Evolutionary conservation across 208 protist genomes (phyloP), one percentile per base, ranked within the genome.

Genomic region (Tritrichomonas musculus): DNA sequence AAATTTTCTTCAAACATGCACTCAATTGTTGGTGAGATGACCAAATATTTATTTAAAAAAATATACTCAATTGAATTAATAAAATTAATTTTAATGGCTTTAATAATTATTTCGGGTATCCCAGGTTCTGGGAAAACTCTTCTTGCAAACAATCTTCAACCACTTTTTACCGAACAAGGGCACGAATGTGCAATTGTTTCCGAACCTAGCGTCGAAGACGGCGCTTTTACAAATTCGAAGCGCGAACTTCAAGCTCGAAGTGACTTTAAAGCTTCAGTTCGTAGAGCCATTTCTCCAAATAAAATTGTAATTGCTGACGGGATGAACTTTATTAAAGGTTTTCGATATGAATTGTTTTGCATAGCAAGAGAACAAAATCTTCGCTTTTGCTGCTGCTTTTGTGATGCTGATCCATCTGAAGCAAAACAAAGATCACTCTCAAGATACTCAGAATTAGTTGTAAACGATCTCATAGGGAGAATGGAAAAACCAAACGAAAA

Each of bases 301-400:
- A 53, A 49, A 88, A n/a, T 88, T 88, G 77, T 88, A 39, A 88
- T 88, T 47, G 41, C 47, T 60, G 77, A 88, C 41, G 77, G 77
- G 33, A 49, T 88, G 41, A 88, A 88, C 41, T 88, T 88, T 30
- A 88, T 88, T 47, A 88, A 88, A 88, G 77, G 77, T 3, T 88
- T 55, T 47, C 44, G 77, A 57, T 88, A 88, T 88, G 41, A 88
- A 60, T 53, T 88, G 13, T 88, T 41, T 20, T 53, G 47, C 39
- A 14, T 88, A 2, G 77, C 77, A 57, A 0, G 77, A 14, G 77
- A 88, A 57, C 9, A 57, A 27, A 17, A 57, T 39, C 77, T 88
- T 57, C 0, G 47, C 2, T 88, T 44, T 13, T 88, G 77, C 30
- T 44, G 44, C 41, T 41, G 47, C 1, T 88, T 88, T 36, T 88